These are phyloP conservation scores for Tuber calosporum DNA, from an alignment of 495 filamentous ascomycete species.

Conservation along the genomic window DNA sequence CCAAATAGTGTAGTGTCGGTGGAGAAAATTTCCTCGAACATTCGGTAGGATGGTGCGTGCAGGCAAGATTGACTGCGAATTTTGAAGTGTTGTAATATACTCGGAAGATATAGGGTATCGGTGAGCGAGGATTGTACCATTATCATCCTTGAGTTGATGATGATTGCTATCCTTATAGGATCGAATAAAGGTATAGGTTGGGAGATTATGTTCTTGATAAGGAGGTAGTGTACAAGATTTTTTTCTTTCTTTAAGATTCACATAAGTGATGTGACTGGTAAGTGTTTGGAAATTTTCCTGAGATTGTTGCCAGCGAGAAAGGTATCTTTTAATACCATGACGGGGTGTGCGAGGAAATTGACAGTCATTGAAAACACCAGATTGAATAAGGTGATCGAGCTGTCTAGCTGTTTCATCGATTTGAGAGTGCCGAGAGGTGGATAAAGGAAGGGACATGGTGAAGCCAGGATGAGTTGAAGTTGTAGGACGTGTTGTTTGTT, in stretches of 20 bases:
- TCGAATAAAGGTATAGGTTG: too few relatives aligned
- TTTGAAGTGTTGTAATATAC: too few relatives aligned
- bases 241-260: not conserved
- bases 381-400: not conserved
- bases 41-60: too few relatives aligned
- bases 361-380: not conserved
- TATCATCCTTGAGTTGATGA: too few relatives aligned
- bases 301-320: fast-evolving
- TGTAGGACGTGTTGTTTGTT: too few relatives aligned
- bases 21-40: not conserved
- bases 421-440: not conserved
- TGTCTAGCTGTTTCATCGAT: not conserved
- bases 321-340: not conserved
- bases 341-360: not conserved
- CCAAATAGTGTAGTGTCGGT: not conserved
- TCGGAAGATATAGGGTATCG: too few relatives aligned
- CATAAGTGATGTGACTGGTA: not conserved
- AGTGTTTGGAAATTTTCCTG: not conserved
- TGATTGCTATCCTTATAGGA: too few relatives aligned
- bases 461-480: too few relatives aligned
- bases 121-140: too few relatives aligned
- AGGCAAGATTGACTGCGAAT: too few relatives aligned
- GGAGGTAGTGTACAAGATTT: too few relatives aligned
- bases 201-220: too few relatives aligned
- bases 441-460: not conserved